phyloP scores from a whole-genome alignment of 345 rosid species.

The Euclidium syriacum region DNA sequence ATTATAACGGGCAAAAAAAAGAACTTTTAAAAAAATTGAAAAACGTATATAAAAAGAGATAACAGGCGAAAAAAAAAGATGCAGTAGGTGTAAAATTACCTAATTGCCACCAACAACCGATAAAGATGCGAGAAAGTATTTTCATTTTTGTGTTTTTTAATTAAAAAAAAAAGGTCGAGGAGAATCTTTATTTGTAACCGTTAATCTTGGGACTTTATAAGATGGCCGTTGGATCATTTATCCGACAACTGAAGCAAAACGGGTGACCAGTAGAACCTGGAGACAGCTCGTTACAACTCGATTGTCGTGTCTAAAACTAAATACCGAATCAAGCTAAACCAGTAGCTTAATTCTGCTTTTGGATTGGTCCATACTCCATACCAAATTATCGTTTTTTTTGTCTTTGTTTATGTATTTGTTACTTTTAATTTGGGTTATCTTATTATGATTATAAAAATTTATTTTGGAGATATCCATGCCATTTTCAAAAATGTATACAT shows the following conservation, averaged over 20 bases:
- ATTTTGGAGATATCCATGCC: no score
- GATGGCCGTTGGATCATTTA: constrained; percentile 22
- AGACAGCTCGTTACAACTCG: constrained; percentile 16
- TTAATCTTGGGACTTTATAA: neutral
- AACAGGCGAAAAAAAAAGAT: neutral
- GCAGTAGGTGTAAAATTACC: constrained; percentile 38
- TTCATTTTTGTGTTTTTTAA: neutral
- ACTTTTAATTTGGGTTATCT: no score
- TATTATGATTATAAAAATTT: no score
- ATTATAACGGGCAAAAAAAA: constrained; percentile 17
- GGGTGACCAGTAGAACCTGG: constrained; percentile 18
- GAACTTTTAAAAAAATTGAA: neutral
- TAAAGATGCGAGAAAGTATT: constrained; percentile 14
- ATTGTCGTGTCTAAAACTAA: constrained; percentile 6
- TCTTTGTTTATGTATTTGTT: no score
- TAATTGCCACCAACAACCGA: constrained; percentile 44
- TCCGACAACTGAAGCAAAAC: neutral
- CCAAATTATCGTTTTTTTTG: neutral
- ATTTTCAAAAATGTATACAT: no score
- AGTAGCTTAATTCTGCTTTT: neutral
- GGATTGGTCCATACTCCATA: neutral
- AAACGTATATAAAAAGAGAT: neutral
- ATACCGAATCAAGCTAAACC: constrained; percentile 21
- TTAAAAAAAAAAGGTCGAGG: neutral
- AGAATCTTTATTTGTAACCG: constrained; percentile 28